Evolutionary conservation across 2,329 filamentous ascomycete species (phyloP), one percentile per base, ranked within the genome.

Genomic region (Leptographium procerum): DNA sequence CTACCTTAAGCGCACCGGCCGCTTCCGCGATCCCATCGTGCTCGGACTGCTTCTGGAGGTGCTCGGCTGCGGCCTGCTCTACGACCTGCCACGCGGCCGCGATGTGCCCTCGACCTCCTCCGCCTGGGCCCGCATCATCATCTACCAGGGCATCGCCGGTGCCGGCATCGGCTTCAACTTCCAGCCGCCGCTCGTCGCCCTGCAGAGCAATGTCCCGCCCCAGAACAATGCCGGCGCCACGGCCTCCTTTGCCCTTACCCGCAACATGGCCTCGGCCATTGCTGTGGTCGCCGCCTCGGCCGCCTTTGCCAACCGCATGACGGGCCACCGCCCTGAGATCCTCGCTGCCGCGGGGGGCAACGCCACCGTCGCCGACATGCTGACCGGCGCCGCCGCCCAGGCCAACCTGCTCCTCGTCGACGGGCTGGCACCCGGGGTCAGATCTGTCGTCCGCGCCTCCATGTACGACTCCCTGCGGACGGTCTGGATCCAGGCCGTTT

Each of bases 151-250:
- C 51, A 70, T 85, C 36, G 72, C 71, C 6, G 83, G 81, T 24
- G 66, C 79, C 3, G 83, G 83, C 24, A 73, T 80, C 4, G 83
- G 82, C 0, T 75, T 80, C 50, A 80, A 82, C 64, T 82, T 84
- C 67, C 80, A 85, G 66, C 72, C 80, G 0, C 83, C 82, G 0
- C 70, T 85, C 24, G 76, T 85, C 36, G 80, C 81, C 1, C 75
- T 87, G 13, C 85, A 88, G 63, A 75, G 78, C 13, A 77, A 76
- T 36, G 79, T 86, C 26, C 73, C 75, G 13, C 75, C 76, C 1
- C 68, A 73, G 16, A 80, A 86, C 61, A 81, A 83, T 55, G 81
- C 81, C 2, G 76, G 79, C 1, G 82, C 79, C n/a, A 84, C 81
- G 0, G 75, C 82, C 0, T 79, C 80, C 3, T 82, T 83, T 64